Evolutionary conservation across 2,329 filamentous ascomycete species (phyloP), one percentile per base, ranked within the genome.

Genomic region (Cadophora gregata): DNA sequence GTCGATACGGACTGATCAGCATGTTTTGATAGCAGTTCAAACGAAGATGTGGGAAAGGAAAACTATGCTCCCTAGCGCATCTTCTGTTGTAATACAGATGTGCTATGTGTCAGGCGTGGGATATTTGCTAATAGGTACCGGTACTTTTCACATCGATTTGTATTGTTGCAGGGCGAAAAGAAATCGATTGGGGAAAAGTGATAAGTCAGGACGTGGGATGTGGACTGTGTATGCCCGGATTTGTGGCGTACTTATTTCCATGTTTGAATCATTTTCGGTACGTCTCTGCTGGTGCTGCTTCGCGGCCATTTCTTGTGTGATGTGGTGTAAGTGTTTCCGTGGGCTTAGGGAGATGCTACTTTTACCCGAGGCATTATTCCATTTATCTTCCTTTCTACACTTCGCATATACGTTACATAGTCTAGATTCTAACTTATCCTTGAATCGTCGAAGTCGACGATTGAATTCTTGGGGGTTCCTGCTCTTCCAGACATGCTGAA

Each of bases 111-210:
- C 31, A 16, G 21, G 33, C 55, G 55, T 58, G 55, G 55, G 55
- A 58, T 58, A 58, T 58, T 58, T 58, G 33, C 55, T 58, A 58
- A 58, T 58, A 38, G 6, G 31, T 58, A 38, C 21, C 29, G 53
- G 53, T 56, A 56, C 53, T 24, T 56, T 16, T 56, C 29, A 56
- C 21, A 5, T 36, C 53, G 12, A 38, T 31, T 58, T 12, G n/a
- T 10, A 25, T 25, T 21, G 55, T 42, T 31, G 31, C 21, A 31
- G 33, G 55, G 33, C 55, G 55, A 53, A 24, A 9, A 53, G 24
- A 31, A 19, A 53, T 53, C 27, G n/a, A 31, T 27, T 27, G 12
- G 14, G 53, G 8, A 56, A 33, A 56, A 24, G 27, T 42, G 55
- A 58, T 33, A 42, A 16, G 33, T 58, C 55, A 38, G 31, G 42